Evolutionary conservation across 2,329 filamentous ascomycete species (phyloP).

Genomic region (Cucurbitaria berberidis): DNA sequence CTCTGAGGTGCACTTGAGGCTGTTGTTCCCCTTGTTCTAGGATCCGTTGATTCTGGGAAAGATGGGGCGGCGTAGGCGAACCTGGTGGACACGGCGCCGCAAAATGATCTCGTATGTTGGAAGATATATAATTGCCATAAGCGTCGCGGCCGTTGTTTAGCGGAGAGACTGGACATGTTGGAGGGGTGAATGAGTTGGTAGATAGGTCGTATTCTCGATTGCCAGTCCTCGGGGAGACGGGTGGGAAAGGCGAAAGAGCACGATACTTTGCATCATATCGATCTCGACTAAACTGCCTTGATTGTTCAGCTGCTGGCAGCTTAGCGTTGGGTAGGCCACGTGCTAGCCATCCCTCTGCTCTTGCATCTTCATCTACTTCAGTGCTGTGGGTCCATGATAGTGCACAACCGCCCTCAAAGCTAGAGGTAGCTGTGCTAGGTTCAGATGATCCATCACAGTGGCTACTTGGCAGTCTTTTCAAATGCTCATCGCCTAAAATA

Average conservation of each 20-base stretch:
- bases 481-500: background rate
- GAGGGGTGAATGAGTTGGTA: background rate
- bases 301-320: background rate
- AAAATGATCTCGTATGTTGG: constrained; percentile 12
- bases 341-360: constrained; percentile 9
- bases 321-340: background rate
- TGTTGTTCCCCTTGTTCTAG: background rate
- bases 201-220: constrained; percentile 9
- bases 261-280: background rate
- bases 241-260: background rate
- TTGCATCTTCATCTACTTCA: background rate
- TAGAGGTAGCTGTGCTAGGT: background rate
- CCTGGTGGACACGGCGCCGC: background rate
- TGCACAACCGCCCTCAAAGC: background rate
- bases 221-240: background rate
- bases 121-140: constrained; percentile 21
- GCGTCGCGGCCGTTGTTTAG: constrained; percentile 18
- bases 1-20: background rate
- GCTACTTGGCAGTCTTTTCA: background rate
- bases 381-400: background rate
- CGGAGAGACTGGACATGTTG: constrained; percentile 11
- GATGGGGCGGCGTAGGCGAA: background rate
- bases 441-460: background rate
- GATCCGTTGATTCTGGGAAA: background rate
- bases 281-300: background rate